Evolutionary conservation across 1,139 yeast genomes (phyloP).

Genomic region (Zygosaccharomyces sapae): DNA sequence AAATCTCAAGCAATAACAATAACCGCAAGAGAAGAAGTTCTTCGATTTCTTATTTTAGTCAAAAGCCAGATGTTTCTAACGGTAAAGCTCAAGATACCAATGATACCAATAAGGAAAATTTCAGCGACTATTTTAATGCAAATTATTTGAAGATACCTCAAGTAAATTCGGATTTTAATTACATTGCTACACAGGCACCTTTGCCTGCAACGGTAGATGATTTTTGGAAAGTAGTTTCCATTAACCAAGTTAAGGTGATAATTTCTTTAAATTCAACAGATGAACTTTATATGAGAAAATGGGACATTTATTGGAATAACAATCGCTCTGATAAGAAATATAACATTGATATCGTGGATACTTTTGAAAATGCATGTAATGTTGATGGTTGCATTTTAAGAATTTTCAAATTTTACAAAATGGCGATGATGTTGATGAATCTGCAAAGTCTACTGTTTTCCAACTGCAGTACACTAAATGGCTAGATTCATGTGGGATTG

Average conservation of each 20-base stretch:
- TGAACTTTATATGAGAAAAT: conserved; percentile 51
- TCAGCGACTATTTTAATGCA: conserved; percentile 59
- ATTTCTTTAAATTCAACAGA: conserved; percentile 61
- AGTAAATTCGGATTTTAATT: conserved; percentile 40
- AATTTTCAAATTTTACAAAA: conserved; percentile 29
- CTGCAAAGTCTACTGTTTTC: conserved; percentile 38
- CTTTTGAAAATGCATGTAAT: conserved; percentile 31
- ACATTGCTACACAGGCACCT: conserved; percentile 87
- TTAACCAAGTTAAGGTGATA: conserved; percentile 57
- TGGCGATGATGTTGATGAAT: conserved; percentile 16
- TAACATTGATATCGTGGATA: conserved; percentile 31
- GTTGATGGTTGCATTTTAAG: conserved; percentile 37
- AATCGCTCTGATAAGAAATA: conserved; percentile 24
- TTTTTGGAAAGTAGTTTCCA: conserved; percentile 73
- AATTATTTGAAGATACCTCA: conserved; percentile 46
- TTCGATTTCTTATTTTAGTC: conserved; percentile 12
- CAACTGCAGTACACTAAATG: conserved; percentile 72
- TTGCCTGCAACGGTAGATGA: conserved; percentile 70
- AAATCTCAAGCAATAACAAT: neutral
- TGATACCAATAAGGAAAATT: conserved; percentile 12
- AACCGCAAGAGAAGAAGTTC: conserved; percentile 5
- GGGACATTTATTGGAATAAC: conserved; percentile 54
- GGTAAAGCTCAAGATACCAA: conserved; percentile 1
- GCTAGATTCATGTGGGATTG: conserved; percentile 80
- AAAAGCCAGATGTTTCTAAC: conserved; percentile 5